Evolutionary conservation across 306 rosid genomes (phyloP).

Genomic region (Sicyos edulis): DNA sequence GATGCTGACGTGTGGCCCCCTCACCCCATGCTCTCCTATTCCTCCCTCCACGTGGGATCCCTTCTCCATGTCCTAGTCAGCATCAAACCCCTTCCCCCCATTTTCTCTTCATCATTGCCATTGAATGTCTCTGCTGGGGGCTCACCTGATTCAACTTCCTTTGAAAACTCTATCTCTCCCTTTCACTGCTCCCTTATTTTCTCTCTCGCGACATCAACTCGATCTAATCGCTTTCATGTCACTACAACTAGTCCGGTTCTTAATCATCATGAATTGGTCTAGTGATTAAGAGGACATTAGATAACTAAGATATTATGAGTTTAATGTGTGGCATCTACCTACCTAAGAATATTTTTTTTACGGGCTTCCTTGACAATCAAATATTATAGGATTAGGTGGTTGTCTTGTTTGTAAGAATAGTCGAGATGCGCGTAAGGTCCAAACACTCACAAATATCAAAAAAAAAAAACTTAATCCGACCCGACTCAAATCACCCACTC

Average conservation of each 20-base stretch:
- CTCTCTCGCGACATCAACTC: not conserved
- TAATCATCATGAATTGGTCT: too few relatives aligned
- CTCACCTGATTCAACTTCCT: slow-evolving; percentile 17
- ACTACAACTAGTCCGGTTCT: too few relatives aligned
- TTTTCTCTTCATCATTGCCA: slow-evolving; percentile 9
- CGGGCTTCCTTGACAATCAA: too few relatives aligned
- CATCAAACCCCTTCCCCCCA: slow-evolving; percentile 2
- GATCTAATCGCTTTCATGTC: not conserved
- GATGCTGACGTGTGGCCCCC: slow-evolving; percentile 27
- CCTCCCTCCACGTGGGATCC: slow-evolving; percentile 23
- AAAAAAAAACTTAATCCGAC: too few relatives aligned
- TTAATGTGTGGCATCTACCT: too few relatives aligned
- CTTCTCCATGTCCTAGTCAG: slow-evolving; percentile 16
- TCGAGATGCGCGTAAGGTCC: too few relatives aligned
- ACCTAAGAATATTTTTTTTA: too few relatives aligned
- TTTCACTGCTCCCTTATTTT: slow-evolving; percentile 16
- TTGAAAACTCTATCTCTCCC: slow-evolving; percentile 6
- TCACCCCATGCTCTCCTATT: slow-evolving; percentile 10
- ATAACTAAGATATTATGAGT: too few relatives aligned
- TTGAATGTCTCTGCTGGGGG: slow-evolving; percentile 6
- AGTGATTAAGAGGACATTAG: too few relatives aligned
- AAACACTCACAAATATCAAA: too few relatives aligned
- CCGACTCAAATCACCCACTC: not conserved
- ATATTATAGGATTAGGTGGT: too few relatives aligned
- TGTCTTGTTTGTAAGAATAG: too few relatives aligned